Evolutionary conservation across 2,329 filamentous ascomycete genomes (phyloP).

Genomic region (Orbilia ellipsospora): DNA sequence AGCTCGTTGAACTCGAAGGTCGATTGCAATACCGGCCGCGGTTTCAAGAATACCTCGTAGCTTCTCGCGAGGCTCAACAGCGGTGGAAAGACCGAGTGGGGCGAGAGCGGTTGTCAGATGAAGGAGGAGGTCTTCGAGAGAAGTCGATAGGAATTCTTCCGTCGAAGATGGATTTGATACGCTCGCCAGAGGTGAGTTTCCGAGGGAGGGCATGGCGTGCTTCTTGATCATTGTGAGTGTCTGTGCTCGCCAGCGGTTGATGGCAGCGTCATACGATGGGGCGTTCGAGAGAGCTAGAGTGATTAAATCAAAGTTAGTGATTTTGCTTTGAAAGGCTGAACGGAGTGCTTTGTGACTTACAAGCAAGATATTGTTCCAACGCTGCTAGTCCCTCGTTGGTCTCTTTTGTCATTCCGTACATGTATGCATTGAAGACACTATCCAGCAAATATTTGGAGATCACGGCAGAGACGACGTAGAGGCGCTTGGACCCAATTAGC

Average conservation of each 20-base stretch:
- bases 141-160: slow-evolving; percentile 38
- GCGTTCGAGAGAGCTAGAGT: slow-evolving; percentile 37
- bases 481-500: slow-evolving; percentile 38
- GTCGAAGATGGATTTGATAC: slow-evolving; percentile 27
- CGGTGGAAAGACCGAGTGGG: slow-evolving; percentile 46
- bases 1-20: slow-evolving; percentile 49
- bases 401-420: slow-evolving; percentile 52
- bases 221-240: slow-evolving; percentile 54
- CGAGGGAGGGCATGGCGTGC: slow-evolving; percentile 46
- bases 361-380: slow-evolving; percentile 51
- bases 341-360: slow-evolving; percentile 19
- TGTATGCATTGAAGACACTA: slow-evolving; percentile 46
- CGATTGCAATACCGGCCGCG: slow-evolving; percentile 39
- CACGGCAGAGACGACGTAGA: slow-evolving; percentile 34
- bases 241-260: slow-evolving; percentile 53
- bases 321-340: neutral
- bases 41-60: slow-evolving; percentile 44
- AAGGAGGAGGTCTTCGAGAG: slow-evolving; percentile 50
- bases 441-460: slow-evolving; percentile 40
- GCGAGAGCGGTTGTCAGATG: slow-evolving; percentile 38
- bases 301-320: neutral
- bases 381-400: slow-evolving; percentile 47
- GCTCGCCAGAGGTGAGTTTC: slow-evolving; percentile 25
- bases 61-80: slow-evolving; percentile 50
- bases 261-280: slow-evolving; percentile 49